Percentiles rank a stretch among this genome's conserved stretches.
Conservation (phyloP, 2,329 filamentous ascomycete species). For the Podosphaera fusca region DNA sequence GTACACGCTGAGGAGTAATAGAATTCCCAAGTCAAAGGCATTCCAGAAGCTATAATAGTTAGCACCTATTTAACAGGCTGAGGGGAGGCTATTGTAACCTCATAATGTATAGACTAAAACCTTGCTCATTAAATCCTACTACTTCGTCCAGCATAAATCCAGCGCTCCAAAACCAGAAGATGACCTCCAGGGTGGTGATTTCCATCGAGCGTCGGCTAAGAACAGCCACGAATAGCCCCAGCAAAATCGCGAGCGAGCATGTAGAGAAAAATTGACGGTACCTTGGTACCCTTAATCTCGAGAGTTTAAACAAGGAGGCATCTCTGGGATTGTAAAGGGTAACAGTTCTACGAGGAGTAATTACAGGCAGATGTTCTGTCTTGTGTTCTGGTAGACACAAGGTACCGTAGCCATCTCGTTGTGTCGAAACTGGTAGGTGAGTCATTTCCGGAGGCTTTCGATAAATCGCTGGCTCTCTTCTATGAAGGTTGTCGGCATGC, state of each 20-base stretch:
- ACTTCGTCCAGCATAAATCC: slow-evolving; percentile 94
- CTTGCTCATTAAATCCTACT: slow-evolving; percentile 89
- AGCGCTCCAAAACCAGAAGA: slow-evolving; percentile 96
- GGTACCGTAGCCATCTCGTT: slow-evolving; percentile 19
- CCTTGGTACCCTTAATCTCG: slow-evolving; percentile 68
- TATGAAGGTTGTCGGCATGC: slow-evolving; percentile 63
- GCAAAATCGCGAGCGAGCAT: slow-evolving; percentile 61
- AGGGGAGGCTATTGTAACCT: slow-evolving; percentile 16
- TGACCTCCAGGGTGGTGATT: slow-evolving; percentile 63
- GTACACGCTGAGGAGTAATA: slow-evolving; percentile 67
- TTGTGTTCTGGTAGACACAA: slow-evolving; percentile 3
- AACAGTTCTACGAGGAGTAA: slow-evolving; percentile 32
- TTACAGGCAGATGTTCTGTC: neutral
- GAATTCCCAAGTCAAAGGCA: slow-evolving; percentile 74
- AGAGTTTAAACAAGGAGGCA: slow-evolving; percentile 78
- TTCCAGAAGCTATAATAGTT: slow-evolving; percentile 55
- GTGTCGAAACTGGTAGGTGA: slow-evolving; percentile 2
- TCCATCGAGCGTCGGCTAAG: slow-evolving; percentile 49
- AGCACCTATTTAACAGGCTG: neutral
- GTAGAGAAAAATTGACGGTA: slow-evolving; percentile 85
- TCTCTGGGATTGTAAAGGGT: slow-evolving; percentile 77
- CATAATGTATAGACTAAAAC: slow-evolving; percentile 89
- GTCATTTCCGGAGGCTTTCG: neutral
- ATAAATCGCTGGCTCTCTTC: slow-evolving; percentile 20
- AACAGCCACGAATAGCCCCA: slow-evolving; percentile 68